Evolutionary conservation across 768 basidiomycete species (phyloP).

Genomic region (Sistotremastrum suecicum): DNA sequence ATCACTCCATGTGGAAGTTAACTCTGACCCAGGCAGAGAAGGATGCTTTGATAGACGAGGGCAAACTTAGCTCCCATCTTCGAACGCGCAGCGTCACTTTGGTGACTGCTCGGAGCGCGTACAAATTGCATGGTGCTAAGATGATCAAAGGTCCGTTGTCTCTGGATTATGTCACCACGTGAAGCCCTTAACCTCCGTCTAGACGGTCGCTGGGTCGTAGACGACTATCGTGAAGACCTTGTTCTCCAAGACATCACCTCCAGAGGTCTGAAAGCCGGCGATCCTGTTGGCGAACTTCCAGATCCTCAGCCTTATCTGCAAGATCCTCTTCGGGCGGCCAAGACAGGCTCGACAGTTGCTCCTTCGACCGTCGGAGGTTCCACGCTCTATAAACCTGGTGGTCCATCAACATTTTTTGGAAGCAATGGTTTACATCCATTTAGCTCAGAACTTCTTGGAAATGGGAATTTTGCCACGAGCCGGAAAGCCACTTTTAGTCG

Average conservation of each 20-base stretch:
- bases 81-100: conserved; percentile 88
- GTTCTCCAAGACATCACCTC: conserved; percentile 60
- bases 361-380: conserved; percentile 24
- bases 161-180: background rate
- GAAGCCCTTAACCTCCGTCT: background rate
- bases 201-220: conserved; percentile 89
- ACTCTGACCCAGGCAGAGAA: conserved; percentile 85
- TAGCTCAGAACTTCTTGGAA: conserved; percentile 25
- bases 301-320: conserved; percentile 47
- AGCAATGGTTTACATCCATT: conserved; percentile 74
- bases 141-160: conserved; percentile 59
- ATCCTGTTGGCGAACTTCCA: conserved; percentile 69
- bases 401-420: conserved; percentile 87
- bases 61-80: conserved; percentile 79
- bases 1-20: conserved; percentile 80
- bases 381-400: conserved; percentile 83
- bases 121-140: conserved; percentile 87
- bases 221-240: conserved; percentile 93
- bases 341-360: conserved; percentile 7
- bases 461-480: conserved; percentile 74
- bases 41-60: conserved; percentile 77
- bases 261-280: conserved; percentile 73
- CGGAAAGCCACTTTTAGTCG: conserved; percentile 63
- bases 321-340: conserved; percentile 24
- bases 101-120: conserved; percentile 83